A percentile compares a stretch with the other conserved stretches of the same genome.
Evolutionary conservation across 176 grass and related monocot genomes (phyloP).

Genomic region (Zoysia japonica): DNA sequence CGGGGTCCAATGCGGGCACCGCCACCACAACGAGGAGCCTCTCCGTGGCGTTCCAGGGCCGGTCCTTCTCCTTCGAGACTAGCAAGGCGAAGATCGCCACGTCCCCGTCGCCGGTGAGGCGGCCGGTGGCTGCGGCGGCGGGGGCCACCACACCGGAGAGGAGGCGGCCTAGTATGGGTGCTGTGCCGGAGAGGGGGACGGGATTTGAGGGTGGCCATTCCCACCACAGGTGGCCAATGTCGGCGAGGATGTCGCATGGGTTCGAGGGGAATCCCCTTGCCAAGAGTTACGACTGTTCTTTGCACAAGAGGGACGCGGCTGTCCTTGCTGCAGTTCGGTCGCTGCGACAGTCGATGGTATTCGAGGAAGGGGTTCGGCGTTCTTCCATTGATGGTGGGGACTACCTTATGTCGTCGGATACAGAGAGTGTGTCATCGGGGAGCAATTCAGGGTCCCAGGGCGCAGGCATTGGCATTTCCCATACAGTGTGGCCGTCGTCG

Average conservation of each 20-base stretch:
- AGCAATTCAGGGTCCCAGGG: conserved; percentile 76
- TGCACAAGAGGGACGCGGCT: conserved; percentile 58
- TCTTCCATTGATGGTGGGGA: conserved; percentile 58
- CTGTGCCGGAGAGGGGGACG: conserved; percentile 51
- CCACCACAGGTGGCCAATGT: conserved; percentile 70
- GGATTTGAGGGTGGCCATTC: conserved; percentile 34
- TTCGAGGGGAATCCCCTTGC: conserved; percentile 64
- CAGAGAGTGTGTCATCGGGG: conserved; percentile 81
- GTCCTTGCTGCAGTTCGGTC: conserved; percentile 66
- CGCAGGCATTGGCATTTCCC: conserved; percentile 37
- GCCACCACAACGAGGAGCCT: conserved; percentile 82
- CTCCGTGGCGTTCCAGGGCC: conserved; percentile 97
- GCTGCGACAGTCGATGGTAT: conserved; percentile 71
- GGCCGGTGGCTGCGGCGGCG: conserved; percentile 35
- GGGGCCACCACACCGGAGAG: conserved; percentile 56
- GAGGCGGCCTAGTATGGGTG: conserved; percentile 31
- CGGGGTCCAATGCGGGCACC: conserved; percentile 39
- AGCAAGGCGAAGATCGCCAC: conserved; percentile 64
- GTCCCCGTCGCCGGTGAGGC: conserved; percentile 65
- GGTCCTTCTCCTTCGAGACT: conserved; percentile 82
- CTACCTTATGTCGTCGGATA: conserved; percentile 70
- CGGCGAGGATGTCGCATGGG: conserved; percentile 49
- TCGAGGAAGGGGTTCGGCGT: conserved; percentile 46
- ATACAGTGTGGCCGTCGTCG: conserved; percentile 27
- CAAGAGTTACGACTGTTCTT: conserved; percentile 83